phyloP scores from a whole-genome alignment of 169 alveolate genomes.

The Plasmodium gonderi region DNA sequence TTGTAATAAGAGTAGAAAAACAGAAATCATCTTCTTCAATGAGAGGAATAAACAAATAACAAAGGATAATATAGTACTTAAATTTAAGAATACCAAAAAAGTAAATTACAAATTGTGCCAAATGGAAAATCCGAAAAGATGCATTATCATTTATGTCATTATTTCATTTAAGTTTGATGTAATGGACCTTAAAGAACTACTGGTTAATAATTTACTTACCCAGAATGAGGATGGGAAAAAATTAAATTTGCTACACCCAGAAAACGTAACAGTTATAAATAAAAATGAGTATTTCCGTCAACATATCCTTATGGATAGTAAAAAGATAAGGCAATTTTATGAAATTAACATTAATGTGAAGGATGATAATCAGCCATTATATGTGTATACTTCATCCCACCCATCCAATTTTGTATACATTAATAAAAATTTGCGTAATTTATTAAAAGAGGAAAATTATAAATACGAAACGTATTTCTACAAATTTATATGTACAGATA shows the following conservation, averaged over 20 bases:
- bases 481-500: constrained; percentile 12
- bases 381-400: constrained; percentile 30
- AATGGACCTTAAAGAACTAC: neutral
- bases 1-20: neutral
- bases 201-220: neutral
- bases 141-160: constrained; percentile 18
- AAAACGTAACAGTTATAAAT: neutral
- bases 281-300: neutral
- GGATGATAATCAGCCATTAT: neutral
- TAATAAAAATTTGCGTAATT: neutral
- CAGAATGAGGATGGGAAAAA: neutral
- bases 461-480: constrained; percentile 45
- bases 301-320: neutral
- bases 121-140: neutral
- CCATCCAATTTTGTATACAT: constrained; percentile 27
- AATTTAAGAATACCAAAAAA: neutral
- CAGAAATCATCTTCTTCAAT: constrained; percentile 1
- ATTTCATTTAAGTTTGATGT: constrained; percentile 1
- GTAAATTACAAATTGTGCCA: constrained; percentile 33
- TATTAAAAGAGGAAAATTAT: constrained; percentile 33
- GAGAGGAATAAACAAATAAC: constrained; percentile 29
- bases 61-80: neutral
- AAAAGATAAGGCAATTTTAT: constrained; percentile 12
- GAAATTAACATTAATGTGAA: constrained; percentile 21
- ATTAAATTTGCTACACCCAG: constrained; percentile 9